A percentile compares a stretch with the other conserved stretches of the same genome.
phyloP scores from a whole-genome alignment of 768 basidiomycete genomes.

The Xanthoconium stramineum region DNA sequence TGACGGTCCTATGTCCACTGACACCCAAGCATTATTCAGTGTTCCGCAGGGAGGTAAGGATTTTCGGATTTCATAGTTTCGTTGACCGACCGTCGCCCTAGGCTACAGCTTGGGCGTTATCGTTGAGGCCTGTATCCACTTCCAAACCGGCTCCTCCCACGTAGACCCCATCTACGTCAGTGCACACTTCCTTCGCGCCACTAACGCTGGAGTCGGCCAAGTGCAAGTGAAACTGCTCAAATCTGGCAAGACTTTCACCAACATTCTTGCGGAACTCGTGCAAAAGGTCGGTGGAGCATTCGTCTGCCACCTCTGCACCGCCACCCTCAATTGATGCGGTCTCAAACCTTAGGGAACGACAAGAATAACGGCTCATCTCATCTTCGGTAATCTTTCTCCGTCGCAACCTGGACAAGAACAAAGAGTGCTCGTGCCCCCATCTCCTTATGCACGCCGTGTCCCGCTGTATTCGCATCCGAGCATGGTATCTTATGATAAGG shows the following conservation, averaged over 20 bases:
- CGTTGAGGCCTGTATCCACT: constrained; percentile 50
- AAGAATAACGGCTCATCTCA: constrained; percentile 51
- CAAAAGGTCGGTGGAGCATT: constrained; percentile 44
- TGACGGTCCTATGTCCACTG: not conserved
- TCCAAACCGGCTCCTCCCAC: constrained; percentile 48
- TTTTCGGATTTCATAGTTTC: not conserved
- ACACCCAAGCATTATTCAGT: constrained; percentile 25
- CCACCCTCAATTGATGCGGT: not conserved
- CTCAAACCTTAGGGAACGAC: constrained; percentile 31
- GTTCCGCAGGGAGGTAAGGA: constrained; percentile 52
- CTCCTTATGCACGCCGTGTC: constrained; percentile 55
- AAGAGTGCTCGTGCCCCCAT: constrained; percentile 44
- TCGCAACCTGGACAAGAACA: constrained; percentile 15
- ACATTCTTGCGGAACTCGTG: constrained; percentile 55
- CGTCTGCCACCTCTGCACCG: not conserved
- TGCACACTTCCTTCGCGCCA: constrained; percentile 53
- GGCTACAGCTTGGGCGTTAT: constrained; percentile 59
- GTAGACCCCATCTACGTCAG: constrained; percentile 58
- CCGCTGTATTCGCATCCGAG: constrained; percentile 57
- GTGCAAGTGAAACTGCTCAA: constrained; percentile 49
- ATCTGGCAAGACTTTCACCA: constrained; percentile 51
- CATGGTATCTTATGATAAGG: constrained; percentile 23
- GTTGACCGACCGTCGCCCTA: constrained; percentile 21
- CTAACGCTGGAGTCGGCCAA: constrained; percentile 40
- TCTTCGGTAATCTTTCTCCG: constrained; percentile 50